Percentiles rank a stretch among this genome's conserved stretches.
Evolutionary conservation across 2,329 filamentous ascomycete genomes (phyloP).

Genomic region (Fusarium anthophilum): DNA sequence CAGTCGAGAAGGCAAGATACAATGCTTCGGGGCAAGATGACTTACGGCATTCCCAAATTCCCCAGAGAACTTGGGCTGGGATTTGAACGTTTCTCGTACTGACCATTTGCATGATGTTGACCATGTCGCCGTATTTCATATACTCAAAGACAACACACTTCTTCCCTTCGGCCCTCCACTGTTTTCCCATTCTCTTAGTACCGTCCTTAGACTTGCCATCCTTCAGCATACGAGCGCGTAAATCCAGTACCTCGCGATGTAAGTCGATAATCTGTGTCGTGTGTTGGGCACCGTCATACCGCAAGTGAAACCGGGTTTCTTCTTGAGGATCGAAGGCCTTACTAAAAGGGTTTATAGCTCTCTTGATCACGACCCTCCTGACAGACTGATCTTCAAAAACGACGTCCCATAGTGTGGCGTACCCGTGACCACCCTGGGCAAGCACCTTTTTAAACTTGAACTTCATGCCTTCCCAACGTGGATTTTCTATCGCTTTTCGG

Average conservation of each 20-base stretch:
- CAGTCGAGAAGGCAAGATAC: not conserved
- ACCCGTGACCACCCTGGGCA: constrained; percentile 42
- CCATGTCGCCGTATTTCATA: constrained; percentile 38
- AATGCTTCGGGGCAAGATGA: not conserved
- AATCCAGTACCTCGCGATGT: constrained; percentile 3
- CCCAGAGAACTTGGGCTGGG: constrained; percentile 40
- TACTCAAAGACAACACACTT: constrained; percentile 42
- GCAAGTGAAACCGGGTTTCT: constrained; percentile 39
- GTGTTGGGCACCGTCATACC: constrained; percentile 42
- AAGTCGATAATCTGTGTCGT: constrained; percentile 43
- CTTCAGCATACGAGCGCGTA: constrained; percentile 5
- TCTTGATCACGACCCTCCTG: constrained; percentile 43
- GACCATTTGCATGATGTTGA: constrained; percentile 22
- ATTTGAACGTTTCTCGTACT: not conserved
- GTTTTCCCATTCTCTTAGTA: not conserved
- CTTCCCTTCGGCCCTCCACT: not conserved
- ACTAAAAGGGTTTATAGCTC: not conserved
- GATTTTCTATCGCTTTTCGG: not conserved
- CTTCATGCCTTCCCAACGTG: constrained; percentile 29
- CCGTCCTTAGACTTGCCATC: not conserved
- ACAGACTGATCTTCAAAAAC: constrained; percentile 32
- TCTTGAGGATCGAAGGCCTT: constrained; percentile 1
- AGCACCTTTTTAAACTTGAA: constrained; percentile 42
- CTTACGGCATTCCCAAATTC: constrained; percentile 46
- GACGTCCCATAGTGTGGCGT: constrained; percentile 38